Evolutionary conservation across 139 green algal genomes (phyloP), one percentile per base, ranked within the genome.

Genomic region (Chlorella sp.): DNA sequence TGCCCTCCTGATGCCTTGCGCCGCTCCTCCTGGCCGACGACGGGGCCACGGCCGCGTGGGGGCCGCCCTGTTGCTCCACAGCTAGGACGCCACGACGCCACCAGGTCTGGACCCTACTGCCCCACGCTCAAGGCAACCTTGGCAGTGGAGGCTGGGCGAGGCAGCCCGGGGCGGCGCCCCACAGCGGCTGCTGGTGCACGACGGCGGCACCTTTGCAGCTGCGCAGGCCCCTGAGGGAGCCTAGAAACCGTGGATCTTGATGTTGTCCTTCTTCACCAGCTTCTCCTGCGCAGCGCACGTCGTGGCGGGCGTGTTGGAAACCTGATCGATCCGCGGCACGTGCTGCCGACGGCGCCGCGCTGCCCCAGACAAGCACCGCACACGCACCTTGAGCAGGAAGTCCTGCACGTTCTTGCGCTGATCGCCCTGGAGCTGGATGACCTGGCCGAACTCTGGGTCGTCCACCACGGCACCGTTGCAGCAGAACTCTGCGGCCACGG

Each of bases 401-500:
- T 92, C 82, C 2, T 81, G 86, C n/a, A 98, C 92, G 83, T 98
- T 98, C 86, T 98, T 99, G 77, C 95, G 91, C 90, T 99, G 95
- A 80, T 99, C 95, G 35, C 95, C 95, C 80, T 99, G 95, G 65
- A 99, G 88, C 88, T 99, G 95, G 59, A 99, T 97, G 59, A 98
- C 88, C 79, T 94, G 85, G 60, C 95, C 95, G 2, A 95, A 83
- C 82, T 99, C 94, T 31, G 85, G 61, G 75, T 99, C 95, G 71
- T 98, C 94, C 26, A 99, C 94, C 31, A 99, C 92, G 24, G 85
- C 95, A 59, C 95, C 95, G 92, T 99, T 99, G 91, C 95, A 99
- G 82, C 93, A 98, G 74, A 98, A 99, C 77, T 98, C 90, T 91
- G 83, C 69, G 61, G 30, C 17, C 34, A 71, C 42, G 3, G 27